Percentiles rank a stretch among this genome's conserved stretches.
Evolutionary conservation across 2,329 filamentous ascomycete species (phyloP).

Genomic region (Penicillium aurantiogriseum): DNA sequence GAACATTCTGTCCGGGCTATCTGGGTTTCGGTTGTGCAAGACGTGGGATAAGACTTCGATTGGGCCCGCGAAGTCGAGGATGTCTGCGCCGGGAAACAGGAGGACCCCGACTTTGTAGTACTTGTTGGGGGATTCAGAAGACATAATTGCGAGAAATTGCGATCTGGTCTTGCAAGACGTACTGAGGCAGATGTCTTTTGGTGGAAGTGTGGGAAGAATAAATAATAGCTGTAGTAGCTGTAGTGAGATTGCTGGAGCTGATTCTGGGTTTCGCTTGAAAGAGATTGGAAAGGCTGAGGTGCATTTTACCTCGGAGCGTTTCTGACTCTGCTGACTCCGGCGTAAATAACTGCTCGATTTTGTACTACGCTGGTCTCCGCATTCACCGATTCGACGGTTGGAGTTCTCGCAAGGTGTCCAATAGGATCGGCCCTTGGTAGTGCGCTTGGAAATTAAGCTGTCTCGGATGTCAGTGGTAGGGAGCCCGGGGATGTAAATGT

Average conservation of each 20-base stretch:
- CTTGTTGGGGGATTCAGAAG: constrained; percentile 10
- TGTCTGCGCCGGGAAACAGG: constrained; percentile 39
- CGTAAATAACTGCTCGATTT: constrained; percentile 7
- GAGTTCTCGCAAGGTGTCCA: not conserved
- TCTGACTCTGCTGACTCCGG: constrained; percentile 9
- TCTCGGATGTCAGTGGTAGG: not conserved
- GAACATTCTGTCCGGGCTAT: constrained; percentile 32
- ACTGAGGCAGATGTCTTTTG: not conserved
- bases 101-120: constrained; percentile 41
- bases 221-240: not conserved
- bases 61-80: constrained; percentile 45
- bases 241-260: not conserved
- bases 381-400: not conserved
- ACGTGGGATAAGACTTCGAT: constrained; percentile 38
- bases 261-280: not conserved
- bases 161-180: not conserved
- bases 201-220: not conserved
- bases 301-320: constrained; percentile 10
- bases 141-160: constrained; percentile 9
- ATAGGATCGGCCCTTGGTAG: not conserved
- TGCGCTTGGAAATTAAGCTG: not conserved
- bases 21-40: constrained; percentile 27
- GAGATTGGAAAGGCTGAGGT: not conserved
- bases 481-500: not conserved
- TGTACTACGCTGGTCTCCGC: constrained; percentile 13